phyloP scores from a whole-genome alignment of 345 rosid genomes.

The Ricinus communis region DNA sequence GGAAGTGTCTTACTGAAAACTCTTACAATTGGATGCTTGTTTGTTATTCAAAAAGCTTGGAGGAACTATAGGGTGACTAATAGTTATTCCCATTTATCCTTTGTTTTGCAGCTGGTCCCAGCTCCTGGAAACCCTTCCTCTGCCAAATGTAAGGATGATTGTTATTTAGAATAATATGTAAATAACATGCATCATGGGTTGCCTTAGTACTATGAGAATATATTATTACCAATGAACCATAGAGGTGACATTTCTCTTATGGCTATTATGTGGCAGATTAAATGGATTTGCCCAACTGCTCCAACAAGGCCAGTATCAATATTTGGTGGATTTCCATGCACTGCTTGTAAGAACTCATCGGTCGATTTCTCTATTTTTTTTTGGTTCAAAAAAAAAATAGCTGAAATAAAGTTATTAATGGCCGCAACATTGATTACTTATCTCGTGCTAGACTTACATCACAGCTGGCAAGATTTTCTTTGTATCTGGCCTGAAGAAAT shows the following conservation, averaged over 20 bases:
- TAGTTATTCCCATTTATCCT: slow-evolving; percentile 13
- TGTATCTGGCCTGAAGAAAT: background rate
- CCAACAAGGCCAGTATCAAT: slow-evolving; percentile 23
- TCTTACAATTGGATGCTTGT: slow-evolving; percentile 3
- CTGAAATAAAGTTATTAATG: background rate
- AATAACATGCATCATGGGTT: slow-evolving; percentile 8
- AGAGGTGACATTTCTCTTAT: background rate
- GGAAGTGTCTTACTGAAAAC: background rate
- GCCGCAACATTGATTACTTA: background rate
- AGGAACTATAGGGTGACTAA: slow-evolving; percentile 9
- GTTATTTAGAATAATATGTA: background rate
- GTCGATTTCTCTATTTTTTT: background rate
- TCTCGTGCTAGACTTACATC: background rate
- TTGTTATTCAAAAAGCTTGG: slow-evolving; percentile 8
- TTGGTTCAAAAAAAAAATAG: background rate
- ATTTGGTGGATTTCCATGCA: slow-evolving; percentile 27
- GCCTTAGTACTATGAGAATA: background rate
- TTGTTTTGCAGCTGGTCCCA: slow-evolving; percentile 65
- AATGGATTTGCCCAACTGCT: slow-evolving; percentile 28
- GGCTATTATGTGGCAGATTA: slow-evolving; percentile 19
- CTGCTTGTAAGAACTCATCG: slow-evolving; percentile 18
- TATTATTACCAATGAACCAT: background rate
- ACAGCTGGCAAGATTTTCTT: background rate
- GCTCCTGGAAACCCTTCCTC: slow-evolving; percentile 66
- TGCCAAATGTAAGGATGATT: slow-evolving; percentile 55